Evolutionary conservation across 176 grass and related monocot genomes (phyloP).

Genomic region (Calamus simplicifolius): DNA sequence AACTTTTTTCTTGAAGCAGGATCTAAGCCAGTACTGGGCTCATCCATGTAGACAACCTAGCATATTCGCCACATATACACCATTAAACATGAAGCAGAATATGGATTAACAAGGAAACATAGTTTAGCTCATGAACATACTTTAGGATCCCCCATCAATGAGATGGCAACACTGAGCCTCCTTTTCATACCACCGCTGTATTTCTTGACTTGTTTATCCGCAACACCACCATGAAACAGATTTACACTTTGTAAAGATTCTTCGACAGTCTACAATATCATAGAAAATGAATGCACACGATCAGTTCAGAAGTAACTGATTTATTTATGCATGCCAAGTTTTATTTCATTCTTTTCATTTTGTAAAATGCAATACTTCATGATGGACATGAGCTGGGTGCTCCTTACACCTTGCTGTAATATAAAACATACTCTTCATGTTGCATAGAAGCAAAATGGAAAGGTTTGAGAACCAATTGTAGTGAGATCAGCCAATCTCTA

Average conservation of each 20-base stretch:
- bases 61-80: not conserved
- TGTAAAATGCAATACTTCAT: no score
- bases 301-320: no score
- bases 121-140: conserved; percentile 12
- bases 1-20: conserved; percentile 63
- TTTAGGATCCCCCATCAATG: conserved; percentile 58
- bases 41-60: conserved; percentile 75
- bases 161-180: conserved; percentile 60
- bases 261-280: conserved; percentile 40
- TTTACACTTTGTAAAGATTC: conserved; percentile 57
- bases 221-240: conserved; percentile 37
- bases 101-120: no score
- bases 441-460: no score
- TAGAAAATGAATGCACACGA: not conserved
- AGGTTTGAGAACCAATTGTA: no score
- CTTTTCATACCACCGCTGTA: conserved; percentile 75
- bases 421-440: no score
- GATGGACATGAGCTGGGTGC: no score
- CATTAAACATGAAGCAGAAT: no score
- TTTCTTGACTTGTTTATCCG: conserved; percentile 61
- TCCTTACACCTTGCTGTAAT: no score
- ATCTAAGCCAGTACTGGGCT: conserved; percentile 63
- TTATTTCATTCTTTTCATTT: no score
- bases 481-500: no score
- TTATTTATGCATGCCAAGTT: no score